These are phyloP conservation scores for Hordeum vulgare DNA, from an alignment of 176 grass and related monocot genomes.

Conservation along the genomic window MorexV3_pseudomolecules_assembly NC_058518.1:463503209-463503708, in stretches of 20 bases:
- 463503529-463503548: slow-evolving; percentile 82
- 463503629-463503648: slow-evolving; percentile 62
- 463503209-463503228: slow-evolving; percentile 68
- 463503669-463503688: slow-evolving; percentile 70
- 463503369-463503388: slow-evolving; percentile 89
- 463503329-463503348: slow-evolving; percentile 69
- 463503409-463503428: slow-evolving; percentile 99
- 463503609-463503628: slow-evolving; percentile 35
- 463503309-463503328: slow-evolving; percentile 83
- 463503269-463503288: slow-evolving; percentile 89
- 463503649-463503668: slow-evolving; percentile 69
- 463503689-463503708: slow-evolving; percentile 67
- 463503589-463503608: slow-evolving; percentile 47
- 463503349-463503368: slow-evolving; percentile 70
- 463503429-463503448: slow-evolving; percentile 87
- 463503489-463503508: slow-evolving; percentile 90
- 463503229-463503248: slow-evolving; percentile 90
- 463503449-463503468: slow-evolving; percentile 93
- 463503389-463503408: slow-evolving; percentile 94
- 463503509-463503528: slow-evolving; percentile 97
- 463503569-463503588: slow-evolving; percentile 73
- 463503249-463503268: slow-evolving; percentile 84
- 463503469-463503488: slow-evolving; percentile 77
- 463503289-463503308: slow-evolving; percentile 87
- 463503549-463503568: slow-evolving; percentile 94